These are phyloP conservation scores for Torulaspora maleeae DNA, from an alignment of 805 yeast genomes.

Conservation along the genomic window DNA sequence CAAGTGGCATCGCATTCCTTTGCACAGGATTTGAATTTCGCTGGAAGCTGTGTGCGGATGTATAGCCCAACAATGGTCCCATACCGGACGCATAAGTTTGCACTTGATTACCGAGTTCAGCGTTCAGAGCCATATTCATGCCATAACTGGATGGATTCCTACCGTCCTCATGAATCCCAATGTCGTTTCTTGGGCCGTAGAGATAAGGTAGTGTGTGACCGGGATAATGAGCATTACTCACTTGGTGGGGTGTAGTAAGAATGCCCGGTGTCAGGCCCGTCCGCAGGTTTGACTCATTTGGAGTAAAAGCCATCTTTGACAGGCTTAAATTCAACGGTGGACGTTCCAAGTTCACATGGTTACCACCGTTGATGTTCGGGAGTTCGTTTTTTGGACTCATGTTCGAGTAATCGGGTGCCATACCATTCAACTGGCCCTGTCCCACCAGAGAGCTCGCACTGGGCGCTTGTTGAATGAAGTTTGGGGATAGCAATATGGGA, in stretches of 20 bases:
- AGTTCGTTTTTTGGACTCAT: slow-evolving; percentile 3
- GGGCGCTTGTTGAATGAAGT: slow-evolving; percentile 9
- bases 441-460: background rate
- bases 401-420: background rate
- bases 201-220: slow-evolving; percentile 21
- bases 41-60: slow-evolving; percentile 2
- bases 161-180: background rate
- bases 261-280: slow-evolving; percentile 67
- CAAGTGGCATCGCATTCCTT: background rate
- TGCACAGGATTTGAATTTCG: background rate
- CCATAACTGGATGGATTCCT: background rate
- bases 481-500: slow-evolving; percentile 31
- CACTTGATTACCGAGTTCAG: background rate
- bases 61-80: slow-evolving; percentile 10
- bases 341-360: slow-evolving; percentile 7
- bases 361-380: background rate
- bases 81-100: slow-evolving; percentile 13
- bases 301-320: slow-evolving; percentile 58
- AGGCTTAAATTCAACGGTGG: slow-evolving; percentile 25
- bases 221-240: slow-evolving; percentile 7
- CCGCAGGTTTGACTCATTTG: slow-evolving; percentile 68
- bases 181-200: slow-evolving; percentile 3
- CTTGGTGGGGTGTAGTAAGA: slow-evolving; percentile 22
- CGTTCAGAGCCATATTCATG: background rate
- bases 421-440: background rate